A percentile compares a stretch with the other conserved stretches of the same genome.
phyloP scores from a whole-genome alignment of 192 early-diverging fungal genomes.

The Podila horticola region DNA sequence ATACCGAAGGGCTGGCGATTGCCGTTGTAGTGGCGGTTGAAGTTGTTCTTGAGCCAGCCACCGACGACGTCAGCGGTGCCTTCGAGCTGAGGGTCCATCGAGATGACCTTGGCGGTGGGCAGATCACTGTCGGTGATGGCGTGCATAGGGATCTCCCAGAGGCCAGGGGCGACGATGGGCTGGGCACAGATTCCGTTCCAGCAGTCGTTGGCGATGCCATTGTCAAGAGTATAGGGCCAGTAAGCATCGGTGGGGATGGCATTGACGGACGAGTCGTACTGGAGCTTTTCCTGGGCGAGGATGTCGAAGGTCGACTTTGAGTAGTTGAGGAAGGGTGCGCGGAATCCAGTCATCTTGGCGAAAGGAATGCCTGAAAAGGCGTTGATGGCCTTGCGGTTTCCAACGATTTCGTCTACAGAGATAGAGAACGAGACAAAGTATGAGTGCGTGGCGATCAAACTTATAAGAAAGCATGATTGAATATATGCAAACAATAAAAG shows the following conservation, averaged over 20 bases:
- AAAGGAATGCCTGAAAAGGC: constrained; percentile 64
- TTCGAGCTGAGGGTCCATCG: constrained; percentile 60
- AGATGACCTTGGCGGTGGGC: constrained; percentile 34
- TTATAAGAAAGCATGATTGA: too few species aligned
- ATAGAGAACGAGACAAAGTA: background rate
- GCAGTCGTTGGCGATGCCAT: constrained; percentile 68
- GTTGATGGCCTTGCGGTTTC: constrained; percentile 40
- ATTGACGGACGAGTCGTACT: constrained; percentile 65
- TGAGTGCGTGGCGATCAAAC: background rate
- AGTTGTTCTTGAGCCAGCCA: constrained; percentile 60
- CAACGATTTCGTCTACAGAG: constrained; percentile 7
- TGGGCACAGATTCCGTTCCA: constrained; percentile 58
- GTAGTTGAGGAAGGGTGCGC: constrained; percentile 69
- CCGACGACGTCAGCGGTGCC: constrained; percentile 53
- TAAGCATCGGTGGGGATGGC: constrained; percentile 54
- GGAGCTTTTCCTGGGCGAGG: constrained; percentile 55
- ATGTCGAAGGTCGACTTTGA: constrained; percentile 51
- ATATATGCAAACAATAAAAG: too few species aligned
- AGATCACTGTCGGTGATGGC: constrained; percentile 51
- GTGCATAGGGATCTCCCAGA: constrained; percentile 74
- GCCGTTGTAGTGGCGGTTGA: constrained; percentile 58
- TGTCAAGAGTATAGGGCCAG: constrained; percentile 75
- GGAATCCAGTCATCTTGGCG: constrained; percentile 65
- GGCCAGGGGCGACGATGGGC: constrained; percentile 54
- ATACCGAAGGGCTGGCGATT: constrained; percentile 62